A percentile compares a stretch with the other conserved stretches of the same genome.
phyloP scores from a whole-genome alignment of 495 filamentous ascomycete genomes.

The Massariosphaeria phaeospora region DNA sequence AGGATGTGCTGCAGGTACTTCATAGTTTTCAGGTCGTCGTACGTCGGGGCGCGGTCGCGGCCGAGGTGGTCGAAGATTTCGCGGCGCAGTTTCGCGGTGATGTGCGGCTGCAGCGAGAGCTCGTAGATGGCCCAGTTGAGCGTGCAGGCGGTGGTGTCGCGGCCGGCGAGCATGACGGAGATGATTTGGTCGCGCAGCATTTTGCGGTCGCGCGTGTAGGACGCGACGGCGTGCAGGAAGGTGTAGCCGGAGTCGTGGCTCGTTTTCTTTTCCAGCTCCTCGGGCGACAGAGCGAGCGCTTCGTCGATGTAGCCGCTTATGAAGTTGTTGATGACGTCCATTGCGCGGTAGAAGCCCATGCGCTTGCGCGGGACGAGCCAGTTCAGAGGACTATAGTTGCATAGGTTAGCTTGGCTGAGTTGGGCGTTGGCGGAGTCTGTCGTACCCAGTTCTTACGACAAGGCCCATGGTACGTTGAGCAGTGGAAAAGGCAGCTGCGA shows the following conservation, averaged over 20 bases:
- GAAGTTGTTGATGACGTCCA: constrained; percentile 48
- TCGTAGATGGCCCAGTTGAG: constrained; percentile 75
- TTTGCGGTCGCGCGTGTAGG: constrained; percentile 40
- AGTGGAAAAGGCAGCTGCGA: constrained; percentile 51
- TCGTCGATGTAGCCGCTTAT: constrained; percentile 51
- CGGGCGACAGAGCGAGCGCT: constrained; percentile 46
- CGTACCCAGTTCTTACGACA: constrained; percentile 41
- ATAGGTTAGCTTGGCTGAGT: background rate
- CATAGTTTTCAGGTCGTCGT: constrained; percentile 42
- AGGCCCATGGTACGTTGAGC: constrained; percentile 50
- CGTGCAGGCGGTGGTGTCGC: constrained; percentile 49
- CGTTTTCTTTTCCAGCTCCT: constrained; percentile 48
- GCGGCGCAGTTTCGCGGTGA: constrained; percentile 60
- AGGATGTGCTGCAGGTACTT: constrained; percentile 54
- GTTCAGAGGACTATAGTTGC: constrained; percentile 39
- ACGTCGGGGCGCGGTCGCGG: constrained; percentile 46
- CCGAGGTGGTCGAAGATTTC: constrained; percentile 70
- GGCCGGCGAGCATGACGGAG: constrained; percentile 39
- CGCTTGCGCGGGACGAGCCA: constrained; percentile 41
- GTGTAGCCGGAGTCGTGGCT: constrained; percentile 43
- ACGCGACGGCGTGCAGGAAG: constrained; percentile 43
- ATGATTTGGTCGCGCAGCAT: constrained; percentile 43
- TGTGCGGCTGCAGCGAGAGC: constrained; percentile 61
- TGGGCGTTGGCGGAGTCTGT: background rate
- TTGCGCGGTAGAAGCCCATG: constrained; percentile 41